Percentiles rank a stretch among this genome's conserved stretches.
Conservation (phyloP, 495 filamentous ascomycete genomes). For the Penicillium pulvis region DNA sequence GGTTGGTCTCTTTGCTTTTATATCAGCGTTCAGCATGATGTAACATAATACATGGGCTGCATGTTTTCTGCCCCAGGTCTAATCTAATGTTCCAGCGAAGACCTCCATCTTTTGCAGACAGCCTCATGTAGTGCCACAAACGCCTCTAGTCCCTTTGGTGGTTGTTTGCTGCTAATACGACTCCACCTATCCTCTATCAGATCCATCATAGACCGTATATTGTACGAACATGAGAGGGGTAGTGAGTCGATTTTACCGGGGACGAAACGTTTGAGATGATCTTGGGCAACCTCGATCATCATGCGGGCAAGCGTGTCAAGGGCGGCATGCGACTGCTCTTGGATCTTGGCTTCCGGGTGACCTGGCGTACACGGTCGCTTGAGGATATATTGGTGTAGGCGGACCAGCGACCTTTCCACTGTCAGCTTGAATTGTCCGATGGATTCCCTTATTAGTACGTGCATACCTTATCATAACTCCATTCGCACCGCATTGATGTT, state of each 20-base stretch:
- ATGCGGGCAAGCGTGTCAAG: constrained; percentile 9
- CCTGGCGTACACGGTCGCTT: not conserved
- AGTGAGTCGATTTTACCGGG: constrained; percentile 2
- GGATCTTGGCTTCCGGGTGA: not conserved
- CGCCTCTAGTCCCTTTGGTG: not conserved
- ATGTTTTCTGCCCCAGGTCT: not conserved
- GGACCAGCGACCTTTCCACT: constrained; percentile 2
- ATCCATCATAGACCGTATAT: constrained; percentile 12
- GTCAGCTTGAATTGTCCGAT: not conserved
- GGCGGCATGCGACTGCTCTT: constrained; percentile 1
- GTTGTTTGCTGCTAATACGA: not conserved
- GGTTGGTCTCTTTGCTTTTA: not conserved
- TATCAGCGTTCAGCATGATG: not conserved
- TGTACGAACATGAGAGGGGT: constrained; percentile 6
- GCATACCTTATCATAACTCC: constrained; percentile 11
- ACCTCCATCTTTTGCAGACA: constrained; percentile 3
- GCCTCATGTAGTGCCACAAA: constrained; percentile 6
- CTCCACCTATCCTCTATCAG: not conserved
- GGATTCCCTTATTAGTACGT: not conserved
- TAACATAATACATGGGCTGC: not conserved
- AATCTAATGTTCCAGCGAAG: not conserved
- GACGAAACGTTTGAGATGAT: constrained; percentile 4
- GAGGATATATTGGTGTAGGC: constrained; percentile 6
- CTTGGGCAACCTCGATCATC: constrained; percentile 7
- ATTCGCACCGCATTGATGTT: constrained; percentile 6